These are phyloP conservation scores for Plectosphaerella cucumerina DNA, from an alignment of 2,329 filamentous ascomycete species.

Conservation along the genomic window DNA sequence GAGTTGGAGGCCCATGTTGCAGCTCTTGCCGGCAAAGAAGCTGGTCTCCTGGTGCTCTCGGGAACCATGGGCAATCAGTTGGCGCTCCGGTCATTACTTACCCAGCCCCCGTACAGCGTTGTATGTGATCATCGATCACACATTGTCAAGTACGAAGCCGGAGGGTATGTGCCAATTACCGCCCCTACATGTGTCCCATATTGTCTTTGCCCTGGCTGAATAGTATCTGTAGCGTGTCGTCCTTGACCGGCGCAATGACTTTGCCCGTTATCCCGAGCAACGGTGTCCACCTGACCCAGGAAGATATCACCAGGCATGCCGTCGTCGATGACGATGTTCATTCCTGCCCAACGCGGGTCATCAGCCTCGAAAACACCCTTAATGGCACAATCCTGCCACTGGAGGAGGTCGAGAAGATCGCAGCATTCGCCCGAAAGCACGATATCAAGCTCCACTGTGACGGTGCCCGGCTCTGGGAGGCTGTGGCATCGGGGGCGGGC, in stretches of 20 bases:
- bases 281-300: conserved; percentile 67
- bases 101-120: conserved; percentile 74
- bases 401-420: conserved; percentile 64
- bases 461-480: conserved; percentile 79
- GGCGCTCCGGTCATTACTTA: conserved; percentile 71
- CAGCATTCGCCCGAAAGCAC: conserved; percentile 61
- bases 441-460: conserved; percentile 71
- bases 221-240: conserved; percentile 54
- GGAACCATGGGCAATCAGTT: conserved; percentile 96
- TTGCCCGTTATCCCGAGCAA: conserved; percentile 65
- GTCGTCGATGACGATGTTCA: conserved; percentile 69
- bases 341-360: conserved; percentile 72
- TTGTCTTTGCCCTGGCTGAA: background rate
- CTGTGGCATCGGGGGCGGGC: conserved; percentile 65
- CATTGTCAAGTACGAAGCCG: conserved; percentile 65
- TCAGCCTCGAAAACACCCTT: conserved; percentile 83
- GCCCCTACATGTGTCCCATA: background rate
- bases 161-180: conserved; percentile 40
- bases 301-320: conserved; percentile 66
- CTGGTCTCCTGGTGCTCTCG: conserved; percentile 75
- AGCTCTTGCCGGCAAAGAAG: conserved; percentile 68
- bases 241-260: conserved; percentile 67
- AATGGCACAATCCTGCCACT: conserved; percentile 76
- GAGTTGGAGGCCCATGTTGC: conserved; percentile 73
- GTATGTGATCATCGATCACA: conserved; percentile 77